Evolutionary conservation across 2,329 filamentous ascomycete species (phyloP).

Genomic region (Ophiostoma ips): DNA sequence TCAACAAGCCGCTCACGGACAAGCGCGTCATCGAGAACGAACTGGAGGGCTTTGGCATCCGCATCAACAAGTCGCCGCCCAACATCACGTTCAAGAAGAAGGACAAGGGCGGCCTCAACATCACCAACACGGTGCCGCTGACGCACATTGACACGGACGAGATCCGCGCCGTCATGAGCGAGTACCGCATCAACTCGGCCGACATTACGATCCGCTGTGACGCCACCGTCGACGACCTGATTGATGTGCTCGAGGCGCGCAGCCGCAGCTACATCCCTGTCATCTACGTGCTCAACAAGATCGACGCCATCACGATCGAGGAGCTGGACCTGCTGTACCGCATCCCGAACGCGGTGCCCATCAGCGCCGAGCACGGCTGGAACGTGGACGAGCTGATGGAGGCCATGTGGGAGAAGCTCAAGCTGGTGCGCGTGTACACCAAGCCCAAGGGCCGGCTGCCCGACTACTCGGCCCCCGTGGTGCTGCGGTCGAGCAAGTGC

Average conservation of each 20-base stretch:
- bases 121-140: conserved; percentile 86
- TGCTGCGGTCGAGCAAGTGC: conserved; percentile 66
- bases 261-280: conserved; percentile 96
- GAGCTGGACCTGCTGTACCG: conserved; percentile 92
- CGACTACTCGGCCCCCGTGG: conserved; percentile 84
- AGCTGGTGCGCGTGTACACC: conserved; percentile 84
- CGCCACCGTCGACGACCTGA: conserved; percentile 91
- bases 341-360: conserved; percentile 92
- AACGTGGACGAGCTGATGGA: conserved; percentile 95
- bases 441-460: conserved; percentile 94
- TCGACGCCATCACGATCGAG: conserved; percentile 94
- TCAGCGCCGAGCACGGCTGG: conserved; percentile 96
- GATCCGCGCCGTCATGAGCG: conserved; percentile 94
- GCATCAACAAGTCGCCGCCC: conserved; percentile 91
- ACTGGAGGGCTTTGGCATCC: conserved; percentile 91
- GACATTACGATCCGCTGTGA: conserved; percentile 97
- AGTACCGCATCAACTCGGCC: conserved; percentile 92
- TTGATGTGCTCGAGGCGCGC: conserved; percentile 90
- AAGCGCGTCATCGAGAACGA: conserved; percentile 92
- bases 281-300: conserved; percentile 98
- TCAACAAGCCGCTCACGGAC: conserved; percentile 95
- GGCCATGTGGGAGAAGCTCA: conserved; percentile 93
- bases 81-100: conserved; percentile 99
- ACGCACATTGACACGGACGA: conserved; percentile 90
- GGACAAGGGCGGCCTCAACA: conserved; percentile 92